Evolutionary conservation across 257 asterid species (phyloP), one percentile per base, ranked within the genome.

Genomic region (Ajuga chamaepitys): DNA sequence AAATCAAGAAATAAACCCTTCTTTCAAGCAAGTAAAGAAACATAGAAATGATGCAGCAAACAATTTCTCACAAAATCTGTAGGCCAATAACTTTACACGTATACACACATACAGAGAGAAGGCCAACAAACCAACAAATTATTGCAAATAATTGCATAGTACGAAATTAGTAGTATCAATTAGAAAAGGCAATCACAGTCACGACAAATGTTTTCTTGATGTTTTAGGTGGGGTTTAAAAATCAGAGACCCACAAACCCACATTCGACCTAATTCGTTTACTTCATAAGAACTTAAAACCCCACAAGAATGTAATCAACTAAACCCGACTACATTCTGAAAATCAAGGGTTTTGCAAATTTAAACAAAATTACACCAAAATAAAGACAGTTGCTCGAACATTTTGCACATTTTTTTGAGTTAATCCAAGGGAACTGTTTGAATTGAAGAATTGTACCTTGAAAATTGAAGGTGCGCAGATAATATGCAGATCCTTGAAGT

Each of bases 401-500:
- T 35, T 64, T 9, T 9, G 58, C 16, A 28, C 30, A 58, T 25
- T 38, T 38, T 28, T 45, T 64, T 60, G 20, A 14, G 66, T 68
- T 20, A 24, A 30, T 2, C 10, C 21, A 50, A 13, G 51, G 20
- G 25, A 70, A 40, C 24, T 10, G 18, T 5, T 25, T 9, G 0
- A 52, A 37, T 38, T 21, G 21, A 54, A 57, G 55, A 35, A 18
- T 9, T 34, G 59, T 62, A 81, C 81, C 83, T 75, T 38, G 58
- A 60, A 35, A 60, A 35, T 48, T 4, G 62, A 60, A 46, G 64
- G 25, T 3, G 58, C 8, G 38, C 64, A 25, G 76, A 37, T 9
- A 61, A 53, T 69, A 61, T 64, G 70, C 74, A 75, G 82, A 73
- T 81, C 80, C 57, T 67, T 61, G 13, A 73, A 50, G 20, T 34